Evolutionary conservation across 2,329 filamentous ascomycete genomes (phyloP).

Genomic region (Tolypocladium endophyticum): DNA sequence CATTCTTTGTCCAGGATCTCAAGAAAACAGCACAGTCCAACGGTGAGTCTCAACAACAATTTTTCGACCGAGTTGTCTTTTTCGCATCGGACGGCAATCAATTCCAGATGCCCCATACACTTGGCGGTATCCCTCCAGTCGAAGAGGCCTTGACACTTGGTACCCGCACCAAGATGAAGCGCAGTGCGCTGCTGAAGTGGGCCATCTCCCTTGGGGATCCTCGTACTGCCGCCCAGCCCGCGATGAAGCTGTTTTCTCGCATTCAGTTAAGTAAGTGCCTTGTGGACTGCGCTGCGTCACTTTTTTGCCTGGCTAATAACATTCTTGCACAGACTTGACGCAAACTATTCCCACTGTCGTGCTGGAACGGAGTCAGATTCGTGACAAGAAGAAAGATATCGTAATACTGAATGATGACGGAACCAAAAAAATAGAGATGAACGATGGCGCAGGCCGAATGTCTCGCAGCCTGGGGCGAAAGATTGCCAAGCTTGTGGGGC

Average conservation of each 20-base stretch:
- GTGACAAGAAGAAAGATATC: slow-evolving; percentile 24
- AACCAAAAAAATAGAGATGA: no score
- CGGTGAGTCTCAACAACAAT: slow-evolving; percentile 16
- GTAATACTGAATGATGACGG: no score
- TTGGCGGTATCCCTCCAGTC: slow-evolving; percentile 9
- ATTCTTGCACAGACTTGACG: slow-evolving; percentile 32
- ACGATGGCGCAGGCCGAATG: slow-evolving; percentile 56
- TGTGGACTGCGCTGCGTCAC: no score
- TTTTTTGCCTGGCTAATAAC: not conserved
- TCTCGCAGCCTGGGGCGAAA: slow-evolving; percentile 47
- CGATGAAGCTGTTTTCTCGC: slow-evolving; percentile 48
- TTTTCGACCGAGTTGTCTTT: slow-evolving; percentile 28
- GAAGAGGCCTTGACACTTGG: slow-evolving; percentile 11
- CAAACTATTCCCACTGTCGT: slow-evolving; percentile 35
- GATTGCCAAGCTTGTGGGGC: slow-evolving; percentile 39
- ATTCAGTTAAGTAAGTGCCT: slow-evolving; percentile 37
- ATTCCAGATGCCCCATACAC: slow-evolving; percentile 17
- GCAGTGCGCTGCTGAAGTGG: slow-evolving; percentile 38
- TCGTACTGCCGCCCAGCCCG: slow-evolving; percentile 32
- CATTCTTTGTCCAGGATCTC: slow-evolving; percentile 32
- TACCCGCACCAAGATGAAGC: slow-evolving; percentile 22
- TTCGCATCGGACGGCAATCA: slow-evolving; percentile 43
- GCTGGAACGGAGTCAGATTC: slow-evolving; percentile 36
- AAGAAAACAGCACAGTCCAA: slow-evolving; percentile 27
- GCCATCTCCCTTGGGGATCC: slow-evolving; percentile 29